Conservation (phyloP, 768 basidiomycete species). For the Tulasnella sp. region DNA sequence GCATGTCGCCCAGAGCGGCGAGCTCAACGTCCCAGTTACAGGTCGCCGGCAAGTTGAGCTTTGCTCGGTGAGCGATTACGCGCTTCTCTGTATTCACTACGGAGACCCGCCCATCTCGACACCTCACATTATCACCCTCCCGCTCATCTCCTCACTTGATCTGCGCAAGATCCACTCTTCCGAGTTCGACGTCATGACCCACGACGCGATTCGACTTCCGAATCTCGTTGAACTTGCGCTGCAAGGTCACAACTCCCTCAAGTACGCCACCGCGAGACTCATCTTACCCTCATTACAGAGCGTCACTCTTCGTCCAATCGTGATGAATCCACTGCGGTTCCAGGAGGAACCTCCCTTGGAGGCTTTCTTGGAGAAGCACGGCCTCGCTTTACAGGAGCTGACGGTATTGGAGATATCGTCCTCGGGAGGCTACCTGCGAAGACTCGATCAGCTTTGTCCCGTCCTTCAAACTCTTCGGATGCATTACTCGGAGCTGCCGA, state of each 20-base stretch:
- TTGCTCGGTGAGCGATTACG: no score
- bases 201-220: neutral
- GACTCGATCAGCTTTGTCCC: neutral
- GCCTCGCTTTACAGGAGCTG: neutral
- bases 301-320: neutral
- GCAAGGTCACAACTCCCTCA: neutral
- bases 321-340: rapidly evolving
- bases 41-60: neutral
- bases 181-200: no score
- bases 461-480: neutral
- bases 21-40: no score
- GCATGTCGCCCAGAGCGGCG: no score
- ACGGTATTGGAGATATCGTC: neutral
- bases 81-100: neutral
- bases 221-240: neutral
- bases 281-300: neutral
- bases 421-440: neutral
- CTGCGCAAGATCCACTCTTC: neutral
- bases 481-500: neutral
- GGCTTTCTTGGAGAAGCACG: neutral
- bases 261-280: neutral
- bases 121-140: neutral
- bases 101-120: neutral
- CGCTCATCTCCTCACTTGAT: neutral
- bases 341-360: neutral